Evolutionary conservation across 768 basidiomycete species (phyloP), one percentile per base, ranked within the genome.

Genomic region (Megacollybia marginata): DNA sequence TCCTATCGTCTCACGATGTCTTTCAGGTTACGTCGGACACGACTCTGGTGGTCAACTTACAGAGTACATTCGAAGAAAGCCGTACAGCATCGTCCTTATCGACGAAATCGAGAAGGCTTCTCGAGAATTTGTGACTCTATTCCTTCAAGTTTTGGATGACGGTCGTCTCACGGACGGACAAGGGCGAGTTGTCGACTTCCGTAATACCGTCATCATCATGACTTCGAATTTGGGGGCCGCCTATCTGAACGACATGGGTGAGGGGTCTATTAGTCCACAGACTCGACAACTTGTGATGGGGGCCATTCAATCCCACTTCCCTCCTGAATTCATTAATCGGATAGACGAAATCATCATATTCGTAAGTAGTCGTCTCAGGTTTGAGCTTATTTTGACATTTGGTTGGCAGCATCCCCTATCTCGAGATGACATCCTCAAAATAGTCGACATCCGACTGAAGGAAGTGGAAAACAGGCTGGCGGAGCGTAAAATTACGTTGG

Each of bases 81-180:
- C 92, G 1, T 96, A 94, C 63, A 81, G 78, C 51, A 91, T 92
- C 57, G 74, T 92, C 48, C 74, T 91, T 52, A 83, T 92, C 58
- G 88, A 90, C 62, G 90, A 91, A 67, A 83, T 96, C 49, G 93
- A 96, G 66, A 95, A 96, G 66, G 88, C 92, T 6, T 83, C 84
- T 54, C 82, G 82, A 48, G 83, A 82, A 62, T 81, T 86, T 47
- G 77, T 82, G 53, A 84, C 81, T 20, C 70, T 86, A 35, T 81
- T 86, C 61, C 68, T 86, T 1, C 52, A 53, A 49, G 48, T 53
- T 4, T 20, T 54, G 47, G 93, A 96, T 56, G 93, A 95, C 55
- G 93, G 93, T 9, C 82, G 88, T 42, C 73, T 95, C 54, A 95
- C 93, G 18, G 92, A 95, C 57, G 88, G 92, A 7, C 92, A 94